phyloP scores from a whole-genome alignment of 352 stramenopile genomes.

The Phytopythium mirpurense region DNA sequence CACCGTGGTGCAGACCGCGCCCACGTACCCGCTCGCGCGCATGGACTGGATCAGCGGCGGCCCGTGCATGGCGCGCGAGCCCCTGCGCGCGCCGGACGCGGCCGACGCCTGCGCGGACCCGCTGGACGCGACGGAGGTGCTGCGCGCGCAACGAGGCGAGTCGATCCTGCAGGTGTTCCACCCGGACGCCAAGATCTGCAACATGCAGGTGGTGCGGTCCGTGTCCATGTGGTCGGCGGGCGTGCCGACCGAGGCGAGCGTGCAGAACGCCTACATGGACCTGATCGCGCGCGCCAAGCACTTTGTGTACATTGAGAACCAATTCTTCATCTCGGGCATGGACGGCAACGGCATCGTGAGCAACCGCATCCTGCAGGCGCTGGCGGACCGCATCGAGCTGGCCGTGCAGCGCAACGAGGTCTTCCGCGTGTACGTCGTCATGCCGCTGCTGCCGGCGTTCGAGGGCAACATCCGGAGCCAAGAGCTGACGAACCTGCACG shows the following conservation, averaged over 20 bases:
- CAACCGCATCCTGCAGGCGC: conserved; percentile 78
- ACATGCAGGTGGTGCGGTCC: conserved; percentile 78
- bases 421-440: conserved; percentile 84
- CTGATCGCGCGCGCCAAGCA: conserved; percentile 75
- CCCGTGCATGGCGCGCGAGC: conserved; percentile 26
- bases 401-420: conserved; percentile 64
- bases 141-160: conserved; percentile 51
- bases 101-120: conserved; percentile 14
- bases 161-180: conserved; percentile 69
- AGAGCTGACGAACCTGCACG: conserved; percentile 80
- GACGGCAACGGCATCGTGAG: conserved; percentile 69
- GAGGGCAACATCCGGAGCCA: conserved; percentile 81
- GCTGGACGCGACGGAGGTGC: conserved; percentile 42
- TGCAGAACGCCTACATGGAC: conserved; percentile 82
- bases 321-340: conserved; percentile 90
- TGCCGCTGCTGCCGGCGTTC: conserved; percentile 79
- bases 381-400: conserved; percentile 78
- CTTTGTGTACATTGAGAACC: conserved; percentile 92
- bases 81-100: conserved; percentile 17
- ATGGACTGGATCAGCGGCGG: conserved; percentile 8
- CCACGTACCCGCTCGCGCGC: conserved; percentile 17
- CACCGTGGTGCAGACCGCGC: conserved; percentile 37
- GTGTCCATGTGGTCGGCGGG: conserved; percentile 87
- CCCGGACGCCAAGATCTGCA: conserved; percentile 68
- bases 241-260: conserved; percentile 74